Conservation (phyloP, 176 grass and related monocot species). For the Lolium perenne region DNA sequence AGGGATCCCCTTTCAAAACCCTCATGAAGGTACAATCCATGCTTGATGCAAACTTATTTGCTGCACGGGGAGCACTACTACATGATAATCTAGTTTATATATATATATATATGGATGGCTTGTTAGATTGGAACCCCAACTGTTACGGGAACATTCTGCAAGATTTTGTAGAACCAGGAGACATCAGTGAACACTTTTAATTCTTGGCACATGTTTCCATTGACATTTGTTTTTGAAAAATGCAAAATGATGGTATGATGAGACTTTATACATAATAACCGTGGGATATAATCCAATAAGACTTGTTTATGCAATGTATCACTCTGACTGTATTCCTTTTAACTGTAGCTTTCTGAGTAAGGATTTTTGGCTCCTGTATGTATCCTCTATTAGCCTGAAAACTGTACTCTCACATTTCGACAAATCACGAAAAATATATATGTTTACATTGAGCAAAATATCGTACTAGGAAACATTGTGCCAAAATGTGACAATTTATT, state of each 20-base stretch:
- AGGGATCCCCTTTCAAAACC: not conserved
- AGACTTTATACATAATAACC: not conserved
- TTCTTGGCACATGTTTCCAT: constrained; percentile 11
- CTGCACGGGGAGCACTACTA: not conserved
- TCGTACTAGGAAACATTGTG: not conserved
- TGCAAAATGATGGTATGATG: constrained; percentile 4
- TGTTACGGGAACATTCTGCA: not conserved
- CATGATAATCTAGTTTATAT: not conserved
- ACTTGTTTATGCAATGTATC: constrained; percentile 1
- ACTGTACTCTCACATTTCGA: constrained; percentile 1
- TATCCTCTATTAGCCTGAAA: constrained; percentile 27
- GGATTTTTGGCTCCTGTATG: not conserved
- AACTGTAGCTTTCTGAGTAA: constrained; percentile 18
- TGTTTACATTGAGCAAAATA: constrained; percentile 8
- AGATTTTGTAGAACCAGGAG: not conserved
- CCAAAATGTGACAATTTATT: not conserved
- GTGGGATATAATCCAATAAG: not conserved
- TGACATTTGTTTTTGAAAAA: not conserved
- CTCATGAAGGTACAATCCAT: not conserved
- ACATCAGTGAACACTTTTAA: not conserved
- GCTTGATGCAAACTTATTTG: not conserved
- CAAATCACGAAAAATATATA: not conserved
- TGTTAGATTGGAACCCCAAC: constrained; percentile 7
- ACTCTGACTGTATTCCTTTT: constrained; percentile 15
- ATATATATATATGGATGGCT: not conserved